Evolutionary conservation across 177 flowering plant genomes (phyloP).

Genomic region (Vitis hybrid): DNA sequence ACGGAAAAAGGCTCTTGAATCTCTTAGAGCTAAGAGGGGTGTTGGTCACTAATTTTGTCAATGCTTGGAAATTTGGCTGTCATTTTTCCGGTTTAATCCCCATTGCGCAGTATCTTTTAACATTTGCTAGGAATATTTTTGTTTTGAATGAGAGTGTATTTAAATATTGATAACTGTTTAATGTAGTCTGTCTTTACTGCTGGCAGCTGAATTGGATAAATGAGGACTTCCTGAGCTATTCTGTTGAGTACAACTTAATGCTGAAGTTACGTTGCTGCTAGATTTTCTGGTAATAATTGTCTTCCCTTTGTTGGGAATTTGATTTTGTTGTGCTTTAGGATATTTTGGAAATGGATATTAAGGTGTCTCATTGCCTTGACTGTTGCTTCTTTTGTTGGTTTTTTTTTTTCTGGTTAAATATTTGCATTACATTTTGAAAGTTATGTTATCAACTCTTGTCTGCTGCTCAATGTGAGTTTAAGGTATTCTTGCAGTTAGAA

Average conservation of each 20-base stretch:
- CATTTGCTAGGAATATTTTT: conserved; percentile 21
- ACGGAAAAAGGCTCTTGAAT: conserved; percentile 88
- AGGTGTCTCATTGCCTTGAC: conserved; percentile 2
- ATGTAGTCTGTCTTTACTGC: conserved; percentile 74
- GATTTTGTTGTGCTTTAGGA: conserved; percentile 19
- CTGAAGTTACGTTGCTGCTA: conserved; percentile 62
- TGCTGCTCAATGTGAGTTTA: not conserved
- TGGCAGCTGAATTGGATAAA: conserved; percentile 84
- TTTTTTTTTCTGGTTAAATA: not conserved
- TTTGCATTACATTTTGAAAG: too few species aligned
- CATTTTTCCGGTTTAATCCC: conserved; percentile 8
- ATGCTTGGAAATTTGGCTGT: conserved; percentile 16
- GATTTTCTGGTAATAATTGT: conserved; percentile 74
- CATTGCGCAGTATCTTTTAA: conserved; percentile 12
- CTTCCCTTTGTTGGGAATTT: conserved; percentile 47
- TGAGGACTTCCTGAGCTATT: conserved; percentile 81
- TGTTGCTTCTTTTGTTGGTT: not conserved
- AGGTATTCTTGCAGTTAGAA: not conserved
- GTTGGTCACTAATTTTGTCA: conserved; percentile 33
- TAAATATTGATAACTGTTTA: conserved; percentile 35
- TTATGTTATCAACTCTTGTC: not conserved
- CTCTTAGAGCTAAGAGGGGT: conserved; percentile 87
- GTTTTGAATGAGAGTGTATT: conserved; percentile 24
- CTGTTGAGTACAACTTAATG: conserved; percentile 67
- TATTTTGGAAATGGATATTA: conserved; percentile 7